Percentiles rank a stretch among this genome's conserved stretches.
phyloP scores from a whole-genome alignment of 176 grass and related monocot genomes.

The Aegilops sharonensis region DNA sequence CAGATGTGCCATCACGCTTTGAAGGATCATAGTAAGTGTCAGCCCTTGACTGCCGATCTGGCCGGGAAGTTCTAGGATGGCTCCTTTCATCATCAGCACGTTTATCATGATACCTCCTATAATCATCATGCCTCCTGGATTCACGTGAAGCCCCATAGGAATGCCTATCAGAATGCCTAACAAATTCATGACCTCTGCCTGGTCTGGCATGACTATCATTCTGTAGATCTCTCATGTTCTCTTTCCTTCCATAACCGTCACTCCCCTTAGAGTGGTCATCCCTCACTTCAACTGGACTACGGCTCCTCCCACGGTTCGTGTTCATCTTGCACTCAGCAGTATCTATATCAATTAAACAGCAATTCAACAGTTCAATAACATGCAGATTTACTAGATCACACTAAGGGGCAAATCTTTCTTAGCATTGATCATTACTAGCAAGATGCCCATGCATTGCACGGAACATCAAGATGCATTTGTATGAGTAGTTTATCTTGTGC shows the following conservation, averaged over 20 bases:
- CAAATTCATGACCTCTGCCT: slow-evolving; percentile 52
- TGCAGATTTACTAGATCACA: background rate
- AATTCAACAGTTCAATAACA: background rate
- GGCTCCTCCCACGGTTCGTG: slow-evolving; percentile 49
- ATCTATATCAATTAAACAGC: slow-evolving; percentile 32
- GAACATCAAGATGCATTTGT: no score
- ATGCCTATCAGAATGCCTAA: slow-evolving; percentile 53
- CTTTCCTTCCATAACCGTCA: slow-evolving; percentile 41
- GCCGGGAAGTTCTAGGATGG: slow-evolving; percentile 49
- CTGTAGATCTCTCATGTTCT: slow-evolving; percentile 38
- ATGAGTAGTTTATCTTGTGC: no score
- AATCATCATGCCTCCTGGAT: slow-evolving; percentile 64
- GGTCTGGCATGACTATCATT: slow-evolving; percentile 24
- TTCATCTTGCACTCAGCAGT: slow-evolving; percentile 24
- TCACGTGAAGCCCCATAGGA: slow-evolving; percentile 50
- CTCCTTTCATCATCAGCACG: slow-evolving; percentile 48
- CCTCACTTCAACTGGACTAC: slow-evolving; percentile 52
- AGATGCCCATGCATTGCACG: no score
- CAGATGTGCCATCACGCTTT: slow-evolving; percentile 38
- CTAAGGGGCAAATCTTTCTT: background rate
- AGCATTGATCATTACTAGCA: background rate
- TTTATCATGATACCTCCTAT: slow-evolving; percentile 59
- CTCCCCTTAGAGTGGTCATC: slow-evolving; percentile 35
- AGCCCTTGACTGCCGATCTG: slow-evolving; percentile 49
- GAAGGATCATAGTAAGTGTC: slow-evolving; percentile 43